Evolutionary conservation across 139 green algal genomes (phyloP), one percentile per base, ranked within the genome.

Genomic region (Chlorella sp.): DNA sequence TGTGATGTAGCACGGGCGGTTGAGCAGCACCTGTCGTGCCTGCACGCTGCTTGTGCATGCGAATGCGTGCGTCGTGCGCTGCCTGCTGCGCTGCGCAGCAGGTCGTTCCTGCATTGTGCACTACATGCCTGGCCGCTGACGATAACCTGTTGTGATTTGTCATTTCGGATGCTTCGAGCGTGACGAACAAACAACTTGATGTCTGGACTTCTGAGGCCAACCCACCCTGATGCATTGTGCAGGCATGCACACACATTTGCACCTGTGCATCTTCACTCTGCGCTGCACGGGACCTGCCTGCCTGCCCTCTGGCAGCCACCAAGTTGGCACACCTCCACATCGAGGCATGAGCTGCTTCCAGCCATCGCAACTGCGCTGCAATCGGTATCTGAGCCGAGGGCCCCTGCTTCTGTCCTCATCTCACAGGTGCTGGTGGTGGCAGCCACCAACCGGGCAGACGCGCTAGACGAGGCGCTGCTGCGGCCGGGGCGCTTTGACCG

Each of bases 401-500:
- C n/a, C n/a, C n/a, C n/a, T 41, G 8, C 65, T 26, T 44, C 72
- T 24, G 17, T 34, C 74, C 17, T 32, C 28, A n/a, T n/a, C n/a
- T n/a, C 36, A 19, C 68, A 84, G 77, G 91, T 97, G 75, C 82
- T 96, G 24, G 89, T 97, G 24, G 90, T 97, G 9, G 94, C 88
- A 5, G 94, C 94, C 54, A 97, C 94, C 84, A 97, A 97, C 90
- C 84, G 92, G 2, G 58, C 85, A 8, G 85, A 90, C 58, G 60
- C 90, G 26, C 85, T 97, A 44, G 94, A 97, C 83, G 83, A 91
- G 11, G 94, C 94, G 32, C 88, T 96, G 44, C 70, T 97, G 81
- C 88, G 94, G 14, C 91, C 93, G 0, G 94, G 94, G 19, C 90
- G 94, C 67, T 96, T 97, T 72, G 94, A 97, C 91, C 86, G 88